Base-by-base conservation (phyloP, 163 green algal species). In the Coccomyxa subellipsoidea region DNA sequence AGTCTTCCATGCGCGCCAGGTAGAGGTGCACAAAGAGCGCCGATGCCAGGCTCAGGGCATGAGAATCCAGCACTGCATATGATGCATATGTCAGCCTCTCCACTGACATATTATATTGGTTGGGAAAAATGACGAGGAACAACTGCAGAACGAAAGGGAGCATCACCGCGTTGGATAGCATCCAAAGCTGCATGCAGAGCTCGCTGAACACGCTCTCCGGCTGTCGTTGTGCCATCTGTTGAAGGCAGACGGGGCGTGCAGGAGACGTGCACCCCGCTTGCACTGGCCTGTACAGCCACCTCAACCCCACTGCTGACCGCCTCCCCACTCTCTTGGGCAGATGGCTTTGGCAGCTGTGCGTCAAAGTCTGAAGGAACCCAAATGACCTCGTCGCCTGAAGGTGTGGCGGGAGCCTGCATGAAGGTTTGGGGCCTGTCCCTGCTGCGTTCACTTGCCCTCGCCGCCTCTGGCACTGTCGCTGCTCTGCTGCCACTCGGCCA, bases 1-100 rank as follows among this genome's bases (percentile, higher is more conserved):
- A 99, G 81, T 96, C 83, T 0, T 78, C 79, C 96, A 99, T 98
- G 88, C 96, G 89, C 27, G 83, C 81, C 53, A 99, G 84, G 83
- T 94, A 97, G 18, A 99, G 84, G 82, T 96, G 92, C 80, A 98
- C 91, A 84, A 96, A 97, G 29, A 98, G 47, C 27, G 81, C 88
- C 59, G 90, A 47, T 18, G 54, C 27, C 89, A 94, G 94, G 38
- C 54, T 79, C 38, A 76, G 27, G 25, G 47, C 35, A 6, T 40
- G 12, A 7, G 36, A 40, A n/a, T 10, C 53, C 71, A 83, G 21
- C 0, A n/a, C 82, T 86, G 82, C 78, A 79, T 1, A 2, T 7
- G 10, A 47, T 15, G 23, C 32, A 47, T 21, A 25, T 80, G 38
- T 69, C 0, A 75, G n/a, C 40, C 34, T 38, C 10, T 25, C 27